Evolutionary conservation across 805 yeast species (phyloP), one percentile per base, ranked within the genome.

Genomic region (Metschnikowia sp.): DNA sequence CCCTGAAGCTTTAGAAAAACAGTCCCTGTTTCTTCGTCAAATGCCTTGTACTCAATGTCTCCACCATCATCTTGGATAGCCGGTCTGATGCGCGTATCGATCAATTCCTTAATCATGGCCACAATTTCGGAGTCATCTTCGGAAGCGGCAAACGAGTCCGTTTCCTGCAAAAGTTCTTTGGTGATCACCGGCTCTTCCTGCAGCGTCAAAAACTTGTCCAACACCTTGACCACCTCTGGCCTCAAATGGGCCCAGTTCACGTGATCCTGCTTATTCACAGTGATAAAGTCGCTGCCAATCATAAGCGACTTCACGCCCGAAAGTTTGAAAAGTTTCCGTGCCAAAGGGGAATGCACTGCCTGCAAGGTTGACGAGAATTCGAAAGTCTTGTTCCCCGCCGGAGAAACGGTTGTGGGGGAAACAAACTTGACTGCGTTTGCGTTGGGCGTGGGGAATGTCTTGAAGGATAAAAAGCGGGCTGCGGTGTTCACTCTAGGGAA

Each of bases 1-100:
- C 99, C 99, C 58, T 88, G 91, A 39, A 94, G 73, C 63, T 87
- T 89, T 57, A 94, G 79, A 64, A 81, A 87, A 7, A 95, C 98
- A 11, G 86, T 82, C 1, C 99, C 99, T 0, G 86, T 77, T 49
- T 84, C 88, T 53, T 86, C 89, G 48, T 88, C 88, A 62, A 88
- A 91, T 6, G 88, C 94, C 49, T 87, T 78, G 64, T 83, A 95
- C 58, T 88, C 91, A 52, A 94, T 84, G 62, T 94, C 98, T 32
- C 99, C 99, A 52, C 99, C 99, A 61, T 94, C 99, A 60, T 94
- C 99, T 70, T 90, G 96, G 48, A 94, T 90, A 1, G 98, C 97
- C 1, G 99, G 99, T 61, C 97, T 83, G 43, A 94, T 91, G 63
- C 97, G 82, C 2, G 99, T 94, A 51, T 87, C 95, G 47, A 95